Evolutionary conservation across 2,329 filamentous ascomycete genomes (phyloP).

Genomic region (Nigrospora osmanthi): DNA sequence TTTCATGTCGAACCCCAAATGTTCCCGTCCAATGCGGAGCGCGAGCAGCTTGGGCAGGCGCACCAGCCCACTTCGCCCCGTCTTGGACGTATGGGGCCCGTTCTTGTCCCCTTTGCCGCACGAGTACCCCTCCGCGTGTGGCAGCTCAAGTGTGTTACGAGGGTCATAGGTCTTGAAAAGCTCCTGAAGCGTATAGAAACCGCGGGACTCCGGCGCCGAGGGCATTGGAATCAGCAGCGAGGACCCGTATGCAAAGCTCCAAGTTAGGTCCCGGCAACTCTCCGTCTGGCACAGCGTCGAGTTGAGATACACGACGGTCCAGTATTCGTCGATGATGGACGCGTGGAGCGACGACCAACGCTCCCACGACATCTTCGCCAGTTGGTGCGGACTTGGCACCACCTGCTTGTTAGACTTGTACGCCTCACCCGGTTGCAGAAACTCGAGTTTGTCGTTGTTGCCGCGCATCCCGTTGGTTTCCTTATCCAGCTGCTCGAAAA

Average conservation of each 20-base stretch:
- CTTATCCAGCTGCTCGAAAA: slow-evolving; percentile 74
- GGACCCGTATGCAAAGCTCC: slow-evolving; percentile 24
- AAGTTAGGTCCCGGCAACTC: slow-evolving; percentile 52
- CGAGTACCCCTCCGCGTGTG: no score
- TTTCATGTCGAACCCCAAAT: slow-evolving; percentile 19
- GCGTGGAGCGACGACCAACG: slow-evolving; percentile 61
- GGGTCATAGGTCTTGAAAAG: no score
- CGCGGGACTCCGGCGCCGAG: no score
- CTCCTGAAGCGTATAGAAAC: no score
- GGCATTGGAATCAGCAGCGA: no score
- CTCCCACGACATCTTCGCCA: slow-evolving; percentile 65
- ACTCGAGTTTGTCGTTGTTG: slow-evolving; percentile 11
- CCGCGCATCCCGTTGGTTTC: slow-evolving; percentile 64
- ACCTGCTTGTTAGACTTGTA: slow-evolving; percentile 14
- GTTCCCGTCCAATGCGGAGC: slow-evolving; percentile 44
- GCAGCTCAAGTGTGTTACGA: no score
- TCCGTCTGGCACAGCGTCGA: slow-evolving; percentile 46
- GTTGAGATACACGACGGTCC: slow-evolving; percentile 23
- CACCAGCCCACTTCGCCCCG: slow-evolving; percentile 40
- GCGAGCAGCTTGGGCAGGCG: slow-evolving; percentile 74
- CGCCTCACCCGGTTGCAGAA: slow-evolving; percentile 6
- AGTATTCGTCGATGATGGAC: slow-evolving; percentile 73
- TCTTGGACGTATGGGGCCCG: neutral
- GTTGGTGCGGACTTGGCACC: slow-evolving; percentile 13
- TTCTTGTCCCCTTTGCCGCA: slow-evolving; percentile 35